phyloP scores from a whole-genome alignment of 106 monocot genomes.

The Dendrobium officinale region DNA sequence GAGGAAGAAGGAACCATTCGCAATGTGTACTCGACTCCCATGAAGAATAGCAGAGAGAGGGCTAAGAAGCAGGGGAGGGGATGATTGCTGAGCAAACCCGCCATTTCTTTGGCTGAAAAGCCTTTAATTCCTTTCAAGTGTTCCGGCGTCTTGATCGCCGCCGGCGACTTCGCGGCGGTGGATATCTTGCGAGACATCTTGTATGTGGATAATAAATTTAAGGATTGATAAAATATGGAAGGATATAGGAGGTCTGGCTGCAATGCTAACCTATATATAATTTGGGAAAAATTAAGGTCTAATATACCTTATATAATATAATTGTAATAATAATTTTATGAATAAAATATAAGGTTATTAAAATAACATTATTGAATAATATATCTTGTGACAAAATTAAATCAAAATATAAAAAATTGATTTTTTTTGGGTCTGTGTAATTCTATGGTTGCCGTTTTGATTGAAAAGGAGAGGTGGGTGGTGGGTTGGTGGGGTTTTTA shows the following conservation, averaged over 20 bases:
- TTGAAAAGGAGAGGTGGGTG: not conserved
- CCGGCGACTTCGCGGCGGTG: not conserved
- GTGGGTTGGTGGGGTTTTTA: not conserved
- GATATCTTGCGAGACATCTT: not conserved
- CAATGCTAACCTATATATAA: no score
- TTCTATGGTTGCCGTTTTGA: not conserved
- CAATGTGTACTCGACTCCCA: conserved; percentile 90
- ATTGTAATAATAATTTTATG: no score
- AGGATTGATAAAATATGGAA: not conserved
- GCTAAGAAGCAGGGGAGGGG: conserved; percentile 35
- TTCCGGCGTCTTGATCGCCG: not conserved
- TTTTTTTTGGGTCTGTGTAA: no score
- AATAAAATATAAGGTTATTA: no score
- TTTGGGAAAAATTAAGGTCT: no score
- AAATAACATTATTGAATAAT: no score
- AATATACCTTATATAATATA: no score
- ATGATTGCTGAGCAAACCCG: conserved; percentile 12
- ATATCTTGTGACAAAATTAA: no score
- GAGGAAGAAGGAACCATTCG: conserved; percentile 58
- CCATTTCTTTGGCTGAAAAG: not conserved
- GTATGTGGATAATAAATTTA: not conserved
- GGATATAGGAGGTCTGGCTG: not conserved
- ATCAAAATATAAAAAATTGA: no score
- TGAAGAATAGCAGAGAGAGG: conserved; percentile 61
- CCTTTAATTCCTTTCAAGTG: not conserved